phyloP scores from a whole-genome alignment of 2,329 filamentous ascomycete genomes.

The Dothiorella sarmentorum region DNA sequence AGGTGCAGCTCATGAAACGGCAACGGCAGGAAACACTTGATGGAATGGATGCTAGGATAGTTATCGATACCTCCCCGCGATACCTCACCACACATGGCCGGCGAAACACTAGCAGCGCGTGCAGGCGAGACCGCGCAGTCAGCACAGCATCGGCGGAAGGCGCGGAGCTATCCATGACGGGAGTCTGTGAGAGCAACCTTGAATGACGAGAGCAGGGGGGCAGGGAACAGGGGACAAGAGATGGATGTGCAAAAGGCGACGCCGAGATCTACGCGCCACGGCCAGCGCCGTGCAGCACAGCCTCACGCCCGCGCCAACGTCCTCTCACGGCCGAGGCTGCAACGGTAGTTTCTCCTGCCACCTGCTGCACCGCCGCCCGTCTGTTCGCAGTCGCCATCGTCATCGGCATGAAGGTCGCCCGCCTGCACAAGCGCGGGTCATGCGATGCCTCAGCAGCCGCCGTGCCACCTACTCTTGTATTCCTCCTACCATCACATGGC shows the following conservation, averaged over 20 bases:
- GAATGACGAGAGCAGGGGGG: too few relatives aligned
- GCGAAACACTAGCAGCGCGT: slow-evolving; percentile 13
- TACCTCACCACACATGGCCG: slow-evolving; percentile 10
- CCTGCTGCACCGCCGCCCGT: slow-evolving; percentile 3
- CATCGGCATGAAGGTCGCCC: slow-evolving; percentile 7
- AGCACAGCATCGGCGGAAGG: slow-evolving; percentile 2
- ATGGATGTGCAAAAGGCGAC: slow-evolving; percentile 12
- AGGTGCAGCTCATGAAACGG: slow-evolving; percentile 17
- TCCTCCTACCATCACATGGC: slow-evolving; percentile 17
- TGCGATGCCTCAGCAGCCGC: slow-evolving; percentile 18
- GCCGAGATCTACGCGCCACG: slow-evolving; percentile 19
- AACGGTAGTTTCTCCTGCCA: neutral
- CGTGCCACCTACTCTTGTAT: slow-evolving; percentile 19
- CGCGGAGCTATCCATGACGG: neutral
- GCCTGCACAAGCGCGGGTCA: slow-evolving; percentile 18
- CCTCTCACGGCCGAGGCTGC: slow-evolving; percentile 1
- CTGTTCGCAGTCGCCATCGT: neutral
- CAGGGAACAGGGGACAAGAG: neutral
- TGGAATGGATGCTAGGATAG: slow-evolving; percentile 16
- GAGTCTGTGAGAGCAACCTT: neutral
- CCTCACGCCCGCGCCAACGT: slow-evolving; percentile 8
- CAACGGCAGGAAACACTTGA: slow-evolving; percentile 13
- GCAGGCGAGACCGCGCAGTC: neutral
- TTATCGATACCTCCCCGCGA: slow-evolving; percentile 15
- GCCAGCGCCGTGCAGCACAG: slow-evolving; percentile 11